Evolutionary conservation across 2,329 filamentous ascomycete species (phyloP).

Genomic region (Cladophialophora chaetospira): DNA sequence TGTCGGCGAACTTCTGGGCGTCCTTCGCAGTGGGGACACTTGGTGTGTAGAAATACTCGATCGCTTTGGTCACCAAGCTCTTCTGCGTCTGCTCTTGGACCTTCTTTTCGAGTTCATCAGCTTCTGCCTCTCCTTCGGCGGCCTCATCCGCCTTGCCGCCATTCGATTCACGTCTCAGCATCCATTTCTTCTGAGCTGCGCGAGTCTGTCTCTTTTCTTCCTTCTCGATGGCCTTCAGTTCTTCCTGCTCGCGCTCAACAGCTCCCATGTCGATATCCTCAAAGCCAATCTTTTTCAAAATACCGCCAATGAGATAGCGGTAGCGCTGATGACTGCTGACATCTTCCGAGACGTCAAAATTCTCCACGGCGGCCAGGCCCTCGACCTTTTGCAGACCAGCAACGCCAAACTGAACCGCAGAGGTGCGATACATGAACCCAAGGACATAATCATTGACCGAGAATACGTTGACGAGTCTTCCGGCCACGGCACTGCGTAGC

Average conservation of each 20-base stretch:
- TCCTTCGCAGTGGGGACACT: constrained; percentile 29
- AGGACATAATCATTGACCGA: constrained; percentile 86
- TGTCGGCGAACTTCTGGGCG: constrained; percentile 26
- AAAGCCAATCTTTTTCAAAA: constrained; percentile 68
- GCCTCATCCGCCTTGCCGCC: constrained; percentile 34
- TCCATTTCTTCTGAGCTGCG: constrained; percentile 28
- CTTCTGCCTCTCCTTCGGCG: constrained; percentile 34
- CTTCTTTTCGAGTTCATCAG: constrained; percentile 31
- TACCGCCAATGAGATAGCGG: constrained; percentile 65
- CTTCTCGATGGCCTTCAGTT: constrained; percentile 42
- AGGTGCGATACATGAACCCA: constrained; percentile 82
- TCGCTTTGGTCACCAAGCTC: constrained; percentile 32
- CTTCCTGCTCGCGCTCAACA: constrained; percentile 47
- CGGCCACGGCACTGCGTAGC: constrained; percentile 75
- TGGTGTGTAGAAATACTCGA: constrained; percentile 35
- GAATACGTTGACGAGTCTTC: constrained; percentile 83
- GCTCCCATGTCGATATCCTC: constrained; percentile 62
- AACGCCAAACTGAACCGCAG: constrained; percentile 77
- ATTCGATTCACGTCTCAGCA: constrained; percentile 29
- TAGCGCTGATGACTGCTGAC: constrained; percentile 72
- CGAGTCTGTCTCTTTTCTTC: constrained; percentile 40
- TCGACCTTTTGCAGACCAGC: constrained; percentile 77
- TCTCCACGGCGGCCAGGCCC: constrained; percentile 57
- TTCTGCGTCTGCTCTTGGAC: constrained; percentile 34
- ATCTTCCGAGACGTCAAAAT: constrained; percentile 65